A percentile compares a stretch with the other conserved stretches of the same genome.
Evolutionary conservation across 208 protist species (phyloP).

Genomic region (Crithidia fasciculata): DNA sequence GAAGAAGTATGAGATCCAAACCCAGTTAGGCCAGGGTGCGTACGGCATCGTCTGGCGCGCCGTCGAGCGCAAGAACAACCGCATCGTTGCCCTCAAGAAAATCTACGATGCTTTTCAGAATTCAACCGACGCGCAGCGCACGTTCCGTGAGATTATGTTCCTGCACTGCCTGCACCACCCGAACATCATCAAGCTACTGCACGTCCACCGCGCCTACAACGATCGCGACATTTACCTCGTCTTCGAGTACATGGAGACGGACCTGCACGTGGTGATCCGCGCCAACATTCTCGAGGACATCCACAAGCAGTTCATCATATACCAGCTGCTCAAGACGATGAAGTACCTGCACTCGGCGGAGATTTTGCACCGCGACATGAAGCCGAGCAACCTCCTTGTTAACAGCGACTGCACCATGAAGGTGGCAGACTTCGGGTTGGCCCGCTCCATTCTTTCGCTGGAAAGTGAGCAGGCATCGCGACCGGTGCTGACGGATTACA

Average conservation of each 20-base stretch:
- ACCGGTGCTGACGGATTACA: slow-evolving; percentile 95
- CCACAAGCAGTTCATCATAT: slow-evolving; percentile 98
- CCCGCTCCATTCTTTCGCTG: slow-evolving; percentile 91
- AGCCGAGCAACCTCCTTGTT: slow-evolving; percentile 92
- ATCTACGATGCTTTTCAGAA: slow-evolving; percentile 97
- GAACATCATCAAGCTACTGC: slow-evolving; percentile 97
- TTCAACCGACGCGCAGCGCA: slow-evolving; percentile 92
- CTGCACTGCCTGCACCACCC: slow-evolving; percentile 96
- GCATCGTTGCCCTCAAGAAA: slow-evolving; percentile 96
- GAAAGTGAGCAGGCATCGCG: slow-evolving; percentile 89
- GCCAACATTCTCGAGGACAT: slow-evolving; percentile 97
- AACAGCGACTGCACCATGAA: slow-evolving; percentile 96
- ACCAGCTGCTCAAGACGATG: slow-evolving; percentile 97
- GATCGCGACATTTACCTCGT: slow-evolving; percentile 98
- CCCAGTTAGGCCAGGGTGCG: slow-evolving; percentile 95
- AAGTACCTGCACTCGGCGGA: slow-evolving; percentile 96
- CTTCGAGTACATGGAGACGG: slow-evolving; percentile 98
- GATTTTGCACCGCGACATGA: slow-evolving; percentile 95
- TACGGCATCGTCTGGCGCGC: slow-evolving; percentile 96
- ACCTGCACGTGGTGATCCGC: slow-evolving; percentile 95
- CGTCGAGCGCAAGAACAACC: slow-evolving; percentile 87
- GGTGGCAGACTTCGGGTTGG: slow-evolving; percentile 98
- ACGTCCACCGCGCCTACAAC: slow-evolving; percentile 97
- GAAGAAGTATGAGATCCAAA: slow-evolving; percentile 94
- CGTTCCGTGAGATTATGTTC: slow-evolving; percentile 98